These are phyloP conservation scores for Phytophthora hibernalis DNA, from an alignment of 352 stramenopile species.

Conservation along the genomic window DNA sequence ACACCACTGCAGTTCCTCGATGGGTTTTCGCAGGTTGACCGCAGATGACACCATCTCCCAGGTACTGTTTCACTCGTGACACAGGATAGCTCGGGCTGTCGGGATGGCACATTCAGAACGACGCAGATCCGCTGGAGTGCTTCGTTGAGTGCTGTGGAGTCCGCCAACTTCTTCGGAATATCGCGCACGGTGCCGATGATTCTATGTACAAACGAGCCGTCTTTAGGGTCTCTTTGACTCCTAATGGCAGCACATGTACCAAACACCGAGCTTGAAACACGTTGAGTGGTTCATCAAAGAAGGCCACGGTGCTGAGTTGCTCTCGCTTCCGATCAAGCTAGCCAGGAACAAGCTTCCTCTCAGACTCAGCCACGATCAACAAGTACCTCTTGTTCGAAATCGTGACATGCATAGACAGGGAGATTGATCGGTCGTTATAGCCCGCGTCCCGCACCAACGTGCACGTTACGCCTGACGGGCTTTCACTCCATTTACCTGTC, in stretches of 20 bases:
- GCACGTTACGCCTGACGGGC: too few species aligned
- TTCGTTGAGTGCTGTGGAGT: slow-evolving; percentile 1
- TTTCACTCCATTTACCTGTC: too few species aligned
- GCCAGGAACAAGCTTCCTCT: too few species aligned
- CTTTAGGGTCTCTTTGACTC: slow-evolving; percentile 11
- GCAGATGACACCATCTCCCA: slow-evolving; percentile 9
- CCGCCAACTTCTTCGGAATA: slow-evolving; percentile 11
- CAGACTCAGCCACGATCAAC: too few species aligned
- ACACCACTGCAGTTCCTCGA: slow-evolving; percentile 8
- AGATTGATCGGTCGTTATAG: too few species aligned
- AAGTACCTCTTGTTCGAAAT: too few species aligned
- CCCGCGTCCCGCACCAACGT: too few species aligned
- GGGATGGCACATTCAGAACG: slow-evolving; percentile 2
- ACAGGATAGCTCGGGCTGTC: slow-evolving; percentile 3
- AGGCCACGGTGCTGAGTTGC: too few species aligned
- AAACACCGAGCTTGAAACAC: slow-evolving; percentile 19
- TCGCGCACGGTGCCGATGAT: slow-evolving; percentile 7
- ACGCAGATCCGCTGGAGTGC: slow-evolving; percentile 4
- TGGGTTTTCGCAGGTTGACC: not conserved
- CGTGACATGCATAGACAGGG: too few species aligned
- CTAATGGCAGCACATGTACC: slow-evolving; percentile 17
- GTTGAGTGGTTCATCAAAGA: not conserved
- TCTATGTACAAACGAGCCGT: slow-evolving; percentile 6
- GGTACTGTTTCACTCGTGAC: slow-evolving; percentile 22
- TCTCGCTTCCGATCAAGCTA: too few species aligned